Evolutionary conservation across 164 flowering plant genomes (phyloP).

Genomic region (Kalanchoe fedtschenkoi): DNA sequence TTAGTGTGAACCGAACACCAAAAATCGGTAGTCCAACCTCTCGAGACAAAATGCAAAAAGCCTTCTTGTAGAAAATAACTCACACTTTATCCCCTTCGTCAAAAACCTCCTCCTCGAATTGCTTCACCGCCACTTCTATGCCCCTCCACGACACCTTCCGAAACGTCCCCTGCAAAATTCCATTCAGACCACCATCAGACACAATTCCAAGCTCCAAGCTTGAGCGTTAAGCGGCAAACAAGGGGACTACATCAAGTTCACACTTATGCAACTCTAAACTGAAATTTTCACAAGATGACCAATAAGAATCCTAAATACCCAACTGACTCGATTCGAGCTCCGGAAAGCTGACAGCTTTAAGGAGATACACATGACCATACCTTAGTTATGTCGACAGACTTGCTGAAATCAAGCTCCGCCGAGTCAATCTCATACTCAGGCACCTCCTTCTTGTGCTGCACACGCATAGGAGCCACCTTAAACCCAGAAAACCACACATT

Average conservation of each 20-base stretch:
- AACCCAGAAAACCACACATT: neutral
- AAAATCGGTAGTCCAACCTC: neutral
- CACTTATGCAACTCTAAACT: neutral
- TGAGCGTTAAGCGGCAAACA: too few relatives aligned
- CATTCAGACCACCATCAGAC: neutral
- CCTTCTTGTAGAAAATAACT: constrained; percentile 22
- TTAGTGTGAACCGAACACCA: neutral
- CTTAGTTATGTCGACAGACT: constrained; percentile 70
- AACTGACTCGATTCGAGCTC: too few relatives aligned
- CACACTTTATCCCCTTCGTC: constrained; percentile 85
- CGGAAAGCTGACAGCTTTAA: too few relatives aligned
- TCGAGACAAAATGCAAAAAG: neutral
- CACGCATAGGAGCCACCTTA: constrained; percentile 87
- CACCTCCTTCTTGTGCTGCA: constrained; percentile 58
- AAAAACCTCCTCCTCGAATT: constrained; percentile 58
- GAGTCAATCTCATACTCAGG: constrained; percentile 92
- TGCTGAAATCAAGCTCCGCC: constrained; percentile 64
- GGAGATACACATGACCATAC: constrained; percentile 30
- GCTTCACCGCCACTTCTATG: constrained; percentile 87
- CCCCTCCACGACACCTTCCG: constrained; percentile 81
- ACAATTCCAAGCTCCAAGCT: neutral
- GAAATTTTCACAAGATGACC: neutral
- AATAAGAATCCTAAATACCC: too few relatives aligned
- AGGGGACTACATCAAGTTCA: too few relatives aligned
- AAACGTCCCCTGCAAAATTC: constrained; percentile 64